phyloP scores from a whole-genome alignment of 2,329 filamentous ascomycete genomes.

The Diaporthe vaccinii region DNA sequence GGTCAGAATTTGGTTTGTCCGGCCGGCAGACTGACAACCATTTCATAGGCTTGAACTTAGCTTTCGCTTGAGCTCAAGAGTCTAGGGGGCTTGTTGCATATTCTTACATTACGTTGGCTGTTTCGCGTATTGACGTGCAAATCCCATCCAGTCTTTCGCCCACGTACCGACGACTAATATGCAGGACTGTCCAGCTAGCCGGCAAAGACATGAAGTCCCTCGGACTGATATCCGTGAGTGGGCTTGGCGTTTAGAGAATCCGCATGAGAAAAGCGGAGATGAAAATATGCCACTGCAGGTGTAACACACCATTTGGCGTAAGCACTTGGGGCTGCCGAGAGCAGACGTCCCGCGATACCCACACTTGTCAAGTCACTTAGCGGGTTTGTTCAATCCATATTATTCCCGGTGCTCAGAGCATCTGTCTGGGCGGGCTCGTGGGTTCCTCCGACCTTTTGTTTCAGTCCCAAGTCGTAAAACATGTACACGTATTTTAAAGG shows the following conservation, averaged over 20 bases:
- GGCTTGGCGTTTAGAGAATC: background rate
- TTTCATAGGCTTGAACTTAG: background rate
- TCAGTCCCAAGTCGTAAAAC: background rate
- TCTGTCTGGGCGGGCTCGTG: background rate
- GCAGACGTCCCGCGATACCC: background rate
- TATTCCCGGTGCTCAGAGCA: background rate
- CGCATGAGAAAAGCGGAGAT: conserved; percentile 15
- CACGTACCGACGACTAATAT: background rate
- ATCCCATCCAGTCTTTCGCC: background rate
- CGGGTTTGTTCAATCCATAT: background rate
- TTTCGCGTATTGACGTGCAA: background rate
- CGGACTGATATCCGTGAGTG: background rate
- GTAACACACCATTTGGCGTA: background rate
- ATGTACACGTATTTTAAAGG: background rate
- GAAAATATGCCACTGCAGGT: background rate
- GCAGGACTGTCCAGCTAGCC: background rate
- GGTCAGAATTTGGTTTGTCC: background rate
- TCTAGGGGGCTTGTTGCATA: background rate
- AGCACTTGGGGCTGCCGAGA: background rate
- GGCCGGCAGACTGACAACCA: background rate
- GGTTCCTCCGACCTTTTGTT: background rate
- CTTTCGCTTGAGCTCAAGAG: background rate
- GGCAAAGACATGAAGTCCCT: background rate
- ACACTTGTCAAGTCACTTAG: background rate
- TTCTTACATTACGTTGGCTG: background rate